phyloP scores from a whole-genome alignment of 2,329 filamentous ascomycete genomes.

The Microcyclosporella mali region DNA sequence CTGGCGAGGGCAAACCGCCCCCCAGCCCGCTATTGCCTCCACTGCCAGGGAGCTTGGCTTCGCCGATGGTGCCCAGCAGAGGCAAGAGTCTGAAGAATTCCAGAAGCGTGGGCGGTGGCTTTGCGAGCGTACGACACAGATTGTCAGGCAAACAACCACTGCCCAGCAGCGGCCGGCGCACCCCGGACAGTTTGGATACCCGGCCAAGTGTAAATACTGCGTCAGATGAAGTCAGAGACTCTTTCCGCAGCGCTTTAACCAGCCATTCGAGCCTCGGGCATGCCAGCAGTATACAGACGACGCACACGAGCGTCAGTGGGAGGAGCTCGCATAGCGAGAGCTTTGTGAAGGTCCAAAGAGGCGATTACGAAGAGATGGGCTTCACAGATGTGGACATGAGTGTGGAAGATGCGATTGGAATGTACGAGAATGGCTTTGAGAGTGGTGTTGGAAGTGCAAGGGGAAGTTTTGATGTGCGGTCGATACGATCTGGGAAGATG shows the following conservation, averaged over 20 bases:
- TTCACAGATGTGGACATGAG: conserved; percentile 45
- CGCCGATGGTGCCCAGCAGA: conserved; percentile 5
- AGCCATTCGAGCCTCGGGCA: conserved; percentile 53
- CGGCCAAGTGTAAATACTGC: conserved; percentile 7
- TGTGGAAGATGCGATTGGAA: conserved; percentile 55
- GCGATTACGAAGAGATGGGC: conserved; percentile 34
- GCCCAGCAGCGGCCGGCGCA: conserved; percentile 9
- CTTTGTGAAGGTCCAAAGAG: conserved; percentile 50
- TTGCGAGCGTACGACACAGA: conserved; percentile 19
- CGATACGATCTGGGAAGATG: conserved; percentile 12
- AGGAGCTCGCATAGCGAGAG: conserved; percentile 65
- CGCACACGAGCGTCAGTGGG: conserved; percentile 74
- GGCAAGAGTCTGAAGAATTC: conserved; percentile 16
- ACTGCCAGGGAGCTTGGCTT: conserved; percentile 11
- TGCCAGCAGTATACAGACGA: conserved; percentile 57
- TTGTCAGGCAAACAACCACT: conserved; percentile 10
- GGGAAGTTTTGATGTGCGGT: conserved; percentile 21
- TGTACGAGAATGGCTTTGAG: conserved; percentile 54
- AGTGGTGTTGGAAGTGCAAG: conserved; percentile 23
- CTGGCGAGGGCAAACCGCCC: conserved; percentile 12
- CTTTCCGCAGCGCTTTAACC: conserved; percentile 56
- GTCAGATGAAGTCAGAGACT: conserved; percentile 45
- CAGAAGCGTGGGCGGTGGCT: conserved; percentile 20
- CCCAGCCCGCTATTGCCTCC: conserved; percentile 22
- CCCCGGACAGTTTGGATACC: conserved; percentile 10